Base-by-base conservation (phyloP, 306 rosid genomes). In the Fragaria nilgerrensis region DNA sequence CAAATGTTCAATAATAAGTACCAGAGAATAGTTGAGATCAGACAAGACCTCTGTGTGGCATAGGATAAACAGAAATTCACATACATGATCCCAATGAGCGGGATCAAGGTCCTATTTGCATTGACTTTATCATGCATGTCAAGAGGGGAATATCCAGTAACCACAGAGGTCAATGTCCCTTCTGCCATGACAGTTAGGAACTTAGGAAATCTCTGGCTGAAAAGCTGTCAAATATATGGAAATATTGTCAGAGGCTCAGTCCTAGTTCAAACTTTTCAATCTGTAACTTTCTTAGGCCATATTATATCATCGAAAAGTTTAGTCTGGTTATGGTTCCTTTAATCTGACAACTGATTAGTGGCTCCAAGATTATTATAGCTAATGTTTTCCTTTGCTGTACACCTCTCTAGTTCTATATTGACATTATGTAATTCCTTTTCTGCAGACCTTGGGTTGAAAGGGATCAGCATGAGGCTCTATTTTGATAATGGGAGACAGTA, bases 361-460 rank as follows among this genome's bases (percentile, higher is more conserved):
- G 61, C 5, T 48, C 43, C 16, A 29, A 36, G 13, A 29, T 71
- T 71, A 7, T 37, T 71, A 45, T 56, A 9, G 44, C 45, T 49
- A 71, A 36, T 29, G 41, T 17, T 72, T 72, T 52, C 9, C 23
- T 55, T 73, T 22, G 66, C 66, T 36, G 22, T 44, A 36, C 44
- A 53, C 59, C 20, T 73, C 48, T 7, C 12, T 20, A 12, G 36
- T 37, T 73, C 66, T 52, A 17, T 73, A 13, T 53, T 53, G 59
- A 73, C 76, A 7, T 52, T 47, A 52, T n/a, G 76, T 14, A 72
- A 50, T 72, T 72, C 37, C 64, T 73, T 53, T n/a, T 34, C 25
- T 12, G 76, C 76, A 72, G 76, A n/a, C 64, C 27, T 29, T 4
- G 41, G 58, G 19, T 70, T 25, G 16, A 70, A 15, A 4, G 45